These are phyloP conservation scores for Vicia faba DNA, from an alignment of 306 rosid genomes.

Conservation along the genomic window DNA sequence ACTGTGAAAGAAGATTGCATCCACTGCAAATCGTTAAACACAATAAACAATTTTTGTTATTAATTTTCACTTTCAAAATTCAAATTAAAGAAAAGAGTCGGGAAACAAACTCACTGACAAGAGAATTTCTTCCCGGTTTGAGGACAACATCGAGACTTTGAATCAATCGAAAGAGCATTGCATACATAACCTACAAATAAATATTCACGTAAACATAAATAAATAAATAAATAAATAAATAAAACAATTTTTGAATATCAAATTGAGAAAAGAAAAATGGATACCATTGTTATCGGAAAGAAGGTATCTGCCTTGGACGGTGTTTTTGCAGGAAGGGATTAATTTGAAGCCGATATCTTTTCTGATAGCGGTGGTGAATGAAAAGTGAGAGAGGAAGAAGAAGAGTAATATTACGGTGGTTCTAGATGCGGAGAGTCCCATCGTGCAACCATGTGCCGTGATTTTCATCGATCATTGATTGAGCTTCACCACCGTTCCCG, in stretches of 20 bases:
- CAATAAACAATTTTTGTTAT: not conserved
- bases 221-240: not conserved
- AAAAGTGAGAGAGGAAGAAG: constrained; percentile 12
- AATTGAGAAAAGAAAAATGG: not conserved
- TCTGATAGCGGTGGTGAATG: constrained; percentile 45
- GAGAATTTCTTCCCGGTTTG: constrained; percentile 69
- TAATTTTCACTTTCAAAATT: not conserved
- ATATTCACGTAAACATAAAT: not conserved
- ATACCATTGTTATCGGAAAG: constrained; percentile 79
- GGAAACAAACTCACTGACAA: constrained; percentile 86
- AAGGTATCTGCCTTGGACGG: constrained; percentile 85
- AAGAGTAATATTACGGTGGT: not conserved
- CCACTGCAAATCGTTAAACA: constrained; percentile 52
- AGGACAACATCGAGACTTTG: constrained; percentile 78
- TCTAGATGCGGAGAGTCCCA: constrained; percentile 5
- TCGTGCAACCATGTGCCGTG: constrained; percentile 13
- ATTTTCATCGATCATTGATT: not conserved
- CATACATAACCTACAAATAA: constrained; percentile 67
- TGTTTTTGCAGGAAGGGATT: constrained; percentile 55
- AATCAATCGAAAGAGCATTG: constrained; percentile 56
- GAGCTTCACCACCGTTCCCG: not conserved
- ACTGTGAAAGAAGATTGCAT: constrained; percentile 75
- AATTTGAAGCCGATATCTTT: constrained; percentile 60
- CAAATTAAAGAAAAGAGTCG: constrained; percentile 11
- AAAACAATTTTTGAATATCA: not conserved